phyloP scores from a whole-genome alignment of 2,329 filamentous ascomycete genomes.

The Ciborinia camelliae region DNA sequence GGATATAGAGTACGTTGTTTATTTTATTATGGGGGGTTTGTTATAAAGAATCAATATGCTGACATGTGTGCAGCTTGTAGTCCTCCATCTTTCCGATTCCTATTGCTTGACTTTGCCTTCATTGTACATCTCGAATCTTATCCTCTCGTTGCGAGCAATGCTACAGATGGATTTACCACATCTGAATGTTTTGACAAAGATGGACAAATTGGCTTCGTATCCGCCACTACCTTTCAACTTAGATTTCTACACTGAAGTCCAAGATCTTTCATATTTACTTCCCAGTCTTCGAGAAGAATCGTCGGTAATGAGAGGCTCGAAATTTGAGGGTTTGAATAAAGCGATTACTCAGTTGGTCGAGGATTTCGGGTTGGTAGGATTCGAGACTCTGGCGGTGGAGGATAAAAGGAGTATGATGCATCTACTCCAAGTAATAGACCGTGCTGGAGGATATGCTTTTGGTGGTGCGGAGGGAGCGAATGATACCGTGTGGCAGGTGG shows the following conservation, averaged over 20 bases:
- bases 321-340: constrained; percentile 80
- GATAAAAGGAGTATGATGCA: constrained; percentile 98
- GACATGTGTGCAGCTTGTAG: constrained; percentile 66
- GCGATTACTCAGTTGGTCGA: constrained; percentile 85
- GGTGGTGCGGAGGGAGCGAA: constrained; percentile 87
- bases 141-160: constrained; percentile 93
- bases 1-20: constrained; percentile 74
- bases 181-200: constrained; percentile 94
- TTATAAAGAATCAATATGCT: constrained; percentile 24
- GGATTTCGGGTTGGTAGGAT: constrained; percentile 83
- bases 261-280: constrained; percentile 82
- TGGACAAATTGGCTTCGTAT: constrained; percentile 87
- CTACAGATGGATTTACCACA: constrained; percentile 96
- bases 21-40: constrained; percentile 10
- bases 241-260: constrained; percentile 95
- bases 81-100: constrained; percentile 89
- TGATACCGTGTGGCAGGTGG: constrained; percentile 94
- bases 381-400: constrained; percentile 92
- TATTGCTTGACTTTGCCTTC: constrained; percentile 91
- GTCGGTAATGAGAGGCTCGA: constrained; percentile 63
- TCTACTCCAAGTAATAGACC: constrained; percentile 81
- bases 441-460: constrained; percentile 90
- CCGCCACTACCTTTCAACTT: constrained; percentile 89
- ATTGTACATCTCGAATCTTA: constrained; percentile 88
- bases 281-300: constrained; percentile 78